Evolutionary conservation across 148 eudicot genomes (phyloP).

Genomic region (Vaccinium corymbosum): DNA sequence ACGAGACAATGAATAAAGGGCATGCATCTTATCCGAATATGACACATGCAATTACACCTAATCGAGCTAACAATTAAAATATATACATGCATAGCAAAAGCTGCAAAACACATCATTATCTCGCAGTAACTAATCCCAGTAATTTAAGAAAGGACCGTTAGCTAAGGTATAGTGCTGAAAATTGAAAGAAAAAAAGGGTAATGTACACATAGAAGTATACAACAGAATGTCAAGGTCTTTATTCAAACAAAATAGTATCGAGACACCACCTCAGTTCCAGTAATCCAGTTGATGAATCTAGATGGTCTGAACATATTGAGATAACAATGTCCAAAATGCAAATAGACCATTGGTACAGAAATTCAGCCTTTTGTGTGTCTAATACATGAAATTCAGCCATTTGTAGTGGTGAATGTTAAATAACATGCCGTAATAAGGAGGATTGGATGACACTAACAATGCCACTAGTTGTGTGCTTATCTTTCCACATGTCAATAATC

Average conservation of each 20-base stretch:
- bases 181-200: neutral
- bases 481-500: neutral
- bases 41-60: neutral
- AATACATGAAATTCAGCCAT: neutral
- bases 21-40: neutral
- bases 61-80: neutral
- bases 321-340: neutral
- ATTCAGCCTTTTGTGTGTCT: neutral
- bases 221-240: neutral
- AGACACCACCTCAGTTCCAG: neutral
- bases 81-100: neutral
- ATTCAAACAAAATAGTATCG: neutral
- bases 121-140: conserved; percentile 45
- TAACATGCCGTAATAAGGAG: neutral
- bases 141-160: too few relatives aligned
- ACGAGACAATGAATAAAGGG: neutral
- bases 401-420: neutral
- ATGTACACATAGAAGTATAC: neutral
- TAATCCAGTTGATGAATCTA: neutral
- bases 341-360: conserved; percentile 11
- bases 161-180: too few relatives aligned
- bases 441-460: neutral
- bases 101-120: neutral
- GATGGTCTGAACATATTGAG: conserved; percentile 7
- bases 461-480: neutral